Conservation (phyloP, 345 rosid species). For the Mangifera indica region DNA sequence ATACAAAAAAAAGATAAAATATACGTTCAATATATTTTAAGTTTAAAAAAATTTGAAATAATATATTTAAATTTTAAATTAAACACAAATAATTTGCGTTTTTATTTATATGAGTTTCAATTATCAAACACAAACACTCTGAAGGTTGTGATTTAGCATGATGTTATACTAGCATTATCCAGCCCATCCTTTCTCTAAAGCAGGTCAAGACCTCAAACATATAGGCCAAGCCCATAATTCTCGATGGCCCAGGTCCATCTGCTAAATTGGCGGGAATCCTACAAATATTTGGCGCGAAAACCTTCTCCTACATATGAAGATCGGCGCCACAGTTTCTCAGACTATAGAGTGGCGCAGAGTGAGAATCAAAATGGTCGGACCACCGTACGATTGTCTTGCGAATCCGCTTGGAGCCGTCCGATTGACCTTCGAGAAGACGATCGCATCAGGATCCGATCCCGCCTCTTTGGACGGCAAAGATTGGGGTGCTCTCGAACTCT, state of each 20-base stretch:
- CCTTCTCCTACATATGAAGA: background rate
- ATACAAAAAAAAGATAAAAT: too few species aligned
- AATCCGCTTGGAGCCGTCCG: conserved; percentile 94
- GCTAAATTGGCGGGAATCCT: conserved; percentile 34
- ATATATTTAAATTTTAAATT: too few species aligned
- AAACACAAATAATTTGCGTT: too few species aligned
- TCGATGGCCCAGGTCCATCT: background rate
- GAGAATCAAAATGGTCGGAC: conserved; percentile 63
- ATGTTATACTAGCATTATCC: too few species aligned
- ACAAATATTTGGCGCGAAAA: conserved; percentile 37
- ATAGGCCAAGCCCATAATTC: too few species aligned
- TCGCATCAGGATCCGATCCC: conserved; percentile 61
- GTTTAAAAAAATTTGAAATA: too few species aligned
- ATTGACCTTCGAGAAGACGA: conserved; percentile 65
- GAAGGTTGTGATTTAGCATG: too few species aligned
- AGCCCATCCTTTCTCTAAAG: too few species aligned
- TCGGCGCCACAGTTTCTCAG: background rate
- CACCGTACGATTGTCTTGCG: conserved; percentile 66
- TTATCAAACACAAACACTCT: too few species aligned
- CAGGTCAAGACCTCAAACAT: too few species aligned
- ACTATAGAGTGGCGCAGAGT: background rate
- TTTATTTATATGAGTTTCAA: too few species aligned
- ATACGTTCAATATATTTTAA: too few species aligned
- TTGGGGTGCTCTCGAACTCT: conserved; percentile 84
- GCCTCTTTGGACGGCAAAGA: conserved; percentile 72